A percentile compares a stretch with the other conserved stretches of the same genome.
These are phyloP conservation scores for Silene vulgaris DNA, from an alignment of 179 eudicot species.

Conservation along the genomic window DNA sequence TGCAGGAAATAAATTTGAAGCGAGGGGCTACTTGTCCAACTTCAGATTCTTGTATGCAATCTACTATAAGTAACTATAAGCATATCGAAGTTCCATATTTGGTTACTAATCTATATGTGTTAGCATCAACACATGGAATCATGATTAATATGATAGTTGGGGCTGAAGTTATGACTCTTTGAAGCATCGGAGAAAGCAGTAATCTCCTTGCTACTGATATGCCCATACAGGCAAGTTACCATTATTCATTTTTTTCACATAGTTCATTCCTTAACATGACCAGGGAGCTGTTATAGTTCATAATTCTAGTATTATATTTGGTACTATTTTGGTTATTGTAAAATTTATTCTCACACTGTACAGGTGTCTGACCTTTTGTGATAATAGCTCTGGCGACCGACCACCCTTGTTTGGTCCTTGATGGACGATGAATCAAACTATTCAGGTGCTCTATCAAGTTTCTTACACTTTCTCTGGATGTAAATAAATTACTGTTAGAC, in stretches of 20 bases:
- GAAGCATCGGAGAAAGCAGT: slow-evolving; percentile 72
- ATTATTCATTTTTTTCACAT: neutral
- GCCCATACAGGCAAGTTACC: slow-evolving; percentile 69
- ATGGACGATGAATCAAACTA: slow-evolving; percentile 17
- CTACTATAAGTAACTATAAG: slow-evolving; percentile 6
- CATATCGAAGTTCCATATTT: neutral
- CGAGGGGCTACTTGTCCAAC: slow-evolving; percentile 76
- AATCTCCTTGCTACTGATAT: slow-evolving; percentile 68
- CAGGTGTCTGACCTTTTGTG: slow-evolving; percentile 39
- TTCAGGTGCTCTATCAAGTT: slow-evolving; percentile 21
- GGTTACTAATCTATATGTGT: neutral
- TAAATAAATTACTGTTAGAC: neutral
- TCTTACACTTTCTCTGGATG: neutral
- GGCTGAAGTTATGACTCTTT: slow-evolving; percentile 75
- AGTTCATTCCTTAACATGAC: neutral
- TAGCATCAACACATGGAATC: slow-evolving; percentile 53
- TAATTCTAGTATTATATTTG: neutral
- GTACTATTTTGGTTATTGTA: neutral
- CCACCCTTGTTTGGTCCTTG: slow-evolving; percentile 6
- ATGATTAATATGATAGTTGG: slow-evolving; percentile 91
- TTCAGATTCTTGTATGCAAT: slow-evolving; percentile 44
- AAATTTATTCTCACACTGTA: neutral
- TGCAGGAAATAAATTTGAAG: slow-evolving; percentile 73
- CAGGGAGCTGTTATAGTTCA: neutral
- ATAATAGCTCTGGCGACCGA: slow-evolving; percentile 12